Conservation (phyloP, 768 basidiomycete genomes). For the Sarcodon sp. region DNA sequence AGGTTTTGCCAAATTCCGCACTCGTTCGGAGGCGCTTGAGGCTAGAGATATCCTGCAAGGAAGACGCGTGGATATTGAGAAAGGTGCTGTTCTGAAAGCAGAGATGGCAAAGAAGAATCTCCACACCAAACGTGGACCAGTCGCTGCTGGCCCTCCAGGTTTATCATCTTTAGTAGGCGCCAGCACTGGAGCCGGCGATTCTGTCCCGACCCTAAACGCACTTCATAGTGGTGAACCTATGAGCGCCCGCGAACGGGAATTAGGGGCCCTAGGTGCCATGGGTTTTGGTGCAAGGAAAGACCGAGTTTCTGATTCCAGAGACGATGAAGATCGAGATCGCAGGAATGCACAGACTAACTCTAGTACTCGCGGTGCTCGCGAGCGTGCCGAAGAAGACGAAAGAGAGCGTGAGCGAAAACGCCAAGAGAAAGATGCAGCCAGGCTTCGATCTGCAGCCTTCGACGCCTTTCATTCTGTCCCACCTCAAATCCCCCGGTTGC, state of each 20-base stretch:
- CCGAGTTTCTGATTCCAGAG: constrained; percentile 10
- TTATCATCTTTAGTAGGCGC: constrained; percentile 6
- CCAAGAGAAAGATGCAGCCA: constrained; percentile 40
- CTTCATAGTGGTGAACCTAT: constrained; percentile 8
- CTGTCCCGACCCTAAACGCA: constrained; percentile 6
- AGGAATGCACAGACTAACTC: constrained; percentile 21
- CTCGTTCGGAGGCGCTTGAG: constrained; percentile 73
- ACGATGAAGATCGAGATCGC: constrained; percentile 34
- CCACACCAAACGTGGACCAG: constrained; percentile 71
- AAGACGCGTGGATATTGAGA: constrained; percentile 82
- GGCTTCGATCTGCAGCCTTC: constrained; percentile 37
- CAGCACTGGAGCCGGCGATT: constrained; percentile 7
- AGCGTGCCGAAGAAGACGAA: constrained; percentile 48
- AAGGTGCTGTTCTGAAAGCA: constrained; percentile 86
- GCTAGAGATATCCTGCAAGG: constrained; percentile 87
- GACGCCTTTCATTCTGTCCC: constrained; percentile 71
- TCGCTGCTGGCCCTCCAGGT: constrained; percentile 40
- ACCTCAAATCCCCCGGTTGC: constrained; percentile 14
- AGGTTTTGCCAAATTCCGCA: constrained; percentile 93
- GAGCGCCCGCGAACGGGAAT: constrained; percentile 9
- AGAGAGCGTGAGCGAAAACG: constrained; percentile 34
- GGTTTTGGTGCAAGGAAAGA: constrained; percentile 6
- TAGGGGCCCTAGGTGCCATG: constrained; percentile 10
- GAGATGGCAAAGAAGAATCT: constrained; percentile 99
- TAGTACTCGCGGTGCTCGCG: constrained; percentile 39